Evolutionary conservation across 2,329 filamentous ascomycete genomes (phyloP), one percentile per base, ranked within the genome.

Genomic region (Microcyclosporella mali): DNA sequence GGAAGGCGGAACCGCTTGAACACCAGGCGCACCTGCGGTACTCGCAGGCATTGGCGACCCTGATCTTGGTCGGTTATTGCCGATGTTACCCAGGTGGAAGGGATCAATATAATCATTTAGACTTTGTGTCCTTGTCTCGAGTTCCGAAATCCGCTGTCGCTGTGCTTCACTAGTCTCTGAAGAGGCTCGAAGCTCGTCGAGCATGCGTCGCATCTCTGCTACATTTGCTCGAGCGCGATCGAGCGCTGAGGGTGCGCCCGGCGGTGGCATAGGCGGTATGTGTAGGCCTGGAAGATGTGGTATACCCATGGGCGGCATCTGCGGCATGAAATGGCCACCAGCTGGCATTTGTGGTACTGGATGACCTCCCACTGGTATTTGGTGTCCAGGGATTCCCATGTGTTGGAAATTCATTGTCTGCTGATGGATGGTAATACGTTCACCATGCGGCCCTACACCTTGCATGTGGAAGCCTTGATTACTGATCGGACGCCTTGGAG

Each of bases 91-190:
- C 2, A 57, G 40, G 10, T 41, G 40, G 10, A 57, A 45, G 0
- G 58, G 59, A 40, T 62, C 59, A 37, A 62, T 58, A 43, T 61
- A 62, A 29, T 52, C 44, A 29, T 60, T 53, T 18, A 62, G 41
- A 17, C 46, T 47, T 30, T 51, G 47, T 6, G 49, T 52, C 10
- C 54, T 44, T 38, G 53, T 45, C 45, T 58, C 44, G 16, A 61
- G 33, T 15, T 45, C 32, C 7, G 42, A 45, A 28, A 60, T 50
- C 8, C 54, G 49, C 9, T 21, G 43, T 9, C 49, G 45, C 28
- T 52, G 44, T 21, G 60, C 53, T 28, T 58, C 55, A 11, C 41
- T 46, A 7, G 38, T 35, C 16, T 33, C 46, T 25, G 47, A 43
- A 7, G 45, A 28, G 10, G 17, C 45, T 12, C 56, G 50, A 35